Evolutionary conservation across 495 filamentous ascomycete species (phyloP).

Genomic region (Thermochaetoides thermophila): DNA sequence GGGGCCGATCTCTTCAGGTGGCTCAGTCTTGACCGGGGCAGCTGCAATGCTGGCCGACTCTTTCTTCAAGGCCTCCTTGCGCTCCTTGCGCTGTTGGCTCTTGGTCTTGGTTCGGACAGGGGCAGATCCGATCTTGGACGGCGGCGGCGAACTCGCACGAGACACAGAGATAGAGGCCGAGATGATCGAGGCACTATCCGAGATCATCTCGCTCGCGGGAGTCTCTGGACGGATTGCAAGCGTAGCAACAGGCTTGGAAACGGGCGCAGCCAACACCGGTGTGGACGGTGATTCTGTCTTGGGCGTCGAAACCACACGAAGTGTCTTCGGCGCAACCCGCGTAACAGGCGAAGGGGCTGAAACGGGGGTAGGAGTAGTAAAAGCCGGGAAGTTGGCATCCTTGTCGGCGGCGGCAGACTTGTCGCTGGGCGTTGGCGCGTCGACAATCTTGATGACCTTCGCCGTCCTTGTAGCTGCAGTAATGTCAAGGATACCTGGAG

Average conservation of each 20-base stretch:
- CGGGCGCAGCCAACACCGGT: conserved; percentile 11
- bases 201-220: conserved; percentile 58
- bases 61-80: conserved; percentile 55
- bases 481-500: conserved; percentile 50
- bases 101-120: conserved; percentile 73
- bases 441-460: conserved; percentile 12
- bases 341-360: conserved; percentile 32
- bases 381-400: conserved; percentile 31
- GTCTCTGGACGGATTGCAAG: conserved; percentile 60
- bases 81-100: conserved; percentile 78
- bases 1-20: conserved; percentile 53
- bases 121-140: conserved; percentile 56
- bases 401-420: conserved; percentile 18
- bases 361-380: conserved; percentile 36
- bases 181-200: conserved; percentile 61
- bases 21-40: conserved; percentile 39
- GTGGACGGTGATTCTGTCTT: conserved; percentile 47
- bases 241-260: conserved; percentile 21
- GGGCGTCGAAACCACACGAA: conserved; percentile 57
- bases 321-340: conserved; percentile 35
- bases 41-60: conserved; percentile 32
- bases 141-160: conserved; percentile 67
- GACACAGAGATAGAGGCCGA: conserved; percentile 64
- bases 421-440: conserved; percentile 16
- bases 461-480: conserved; percentile 35